Evolutionary conservation across 305 asterid species (phyloP).

Genomic region (Solanum hybrid): DNA sequence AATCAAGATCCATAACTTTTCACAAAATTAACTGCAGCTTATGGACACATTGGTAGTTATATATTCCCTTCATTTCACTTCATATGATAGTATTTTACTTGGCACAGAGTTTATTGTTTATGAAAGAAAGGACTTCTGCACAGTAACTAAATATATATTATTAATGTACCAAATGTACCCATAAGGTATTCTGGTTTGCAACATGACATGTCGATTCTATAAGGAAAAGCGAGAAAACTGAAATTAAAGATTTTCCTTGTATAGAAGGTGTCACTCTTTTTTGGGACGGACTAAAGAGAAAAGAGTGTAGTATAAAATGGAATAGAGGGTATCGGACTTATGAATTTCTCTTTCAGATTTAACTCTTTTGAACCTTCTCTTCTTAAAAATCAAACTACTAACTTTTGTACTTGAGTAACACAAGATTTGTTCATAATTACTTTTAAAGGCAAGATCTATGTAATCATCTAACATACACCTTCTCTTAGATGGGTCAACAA

Average conservation of each 20-base stretch:
- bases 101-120: not conserved
- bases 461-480: not conserved
- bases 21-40: not conserved
- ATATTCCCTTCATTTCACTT: not conserved
- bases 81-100: not conserved
- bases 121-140: not conserved
- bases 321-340: not conserved
- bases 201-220: not conserved
- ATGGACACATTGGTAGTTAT: not conserved
- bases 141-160: not conserved
- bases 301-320: not conserved
- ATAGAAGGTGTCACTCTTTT: not conserved
- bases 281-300: not conserved
- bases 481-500: slow-evolving; percentile 37
- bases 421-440: not conserved
- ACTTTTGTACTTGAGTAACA: not conserved
- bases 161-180: not conserved
- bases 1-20: not conserved
- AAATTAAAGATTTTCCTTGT: not conserved
- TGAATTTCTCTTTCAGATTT: not conserved
- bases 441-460: not conserved
- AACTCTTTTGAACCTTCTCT: not conserved
- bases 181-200: not conserved
- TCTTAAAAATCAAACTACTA: not conserved
- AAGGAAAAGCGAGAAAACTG: not conserved